Percentiles rank a stretch among this genome's conserved stretches.
Evolutionary conservation across 768 basidiomycete species (phyloP).

Genomic region (Mycena rebaudengoi): DNA sequence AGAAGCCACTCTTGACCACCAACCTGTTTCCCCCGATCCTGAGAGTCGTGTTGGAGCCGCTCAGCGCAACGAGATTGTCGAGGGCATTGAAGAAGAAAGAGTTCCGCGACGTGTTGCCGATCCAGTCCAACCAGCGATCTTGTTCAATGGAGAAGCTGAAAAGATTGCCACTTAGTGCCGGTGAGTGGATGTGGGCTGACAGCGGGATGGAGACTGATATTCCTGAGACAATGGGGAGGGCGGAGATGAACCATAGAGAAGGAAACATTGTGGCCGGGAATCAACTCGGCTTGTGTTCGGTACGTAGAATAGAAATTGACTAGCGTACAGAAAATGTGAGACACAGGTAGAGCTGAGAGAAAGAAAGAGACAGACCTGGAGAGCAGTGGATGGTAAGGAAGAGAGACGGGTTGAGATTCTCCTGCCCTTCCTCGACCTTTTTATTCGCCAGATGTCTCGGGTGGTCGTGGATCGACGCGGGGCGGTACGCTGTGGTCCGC

Average conservation of each 20-base stretch:
- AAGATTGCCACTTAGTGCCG: slow-evolving; percentile 52
- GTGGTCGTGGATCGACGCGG: no score
- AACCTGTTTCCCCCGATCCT: no score
- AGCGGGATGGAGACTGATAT: slow-evolving; percentile 52
- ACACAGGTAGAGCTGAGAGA: neutral
- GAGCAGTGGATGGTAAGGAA: no score
- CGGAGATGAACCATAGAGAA: slow-evolving; percentile 2
- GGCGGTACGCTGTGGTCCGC: no score
- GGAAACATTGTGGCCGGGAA: neutral
- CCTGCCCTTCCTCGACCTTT: no score
- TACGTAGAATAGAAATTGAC: no score
- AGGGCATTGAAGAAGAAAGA: slow-evolving; percentile 69
- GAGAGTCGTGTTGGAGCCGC: slow-evolving; percentile 62
- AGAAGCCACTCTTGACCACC: no score
- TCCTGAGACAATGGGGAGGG: slow-evolving; percentile 18
- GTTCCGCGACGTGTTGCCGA: slow-evolving; percentile 60
- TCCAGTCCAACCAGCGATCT: slow-evolving; percentile 77
- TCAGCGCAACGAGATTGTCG: slow-evolving; percentile 60
- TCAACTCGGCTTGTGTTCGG: no score
- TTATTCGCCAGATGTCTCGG: no score
- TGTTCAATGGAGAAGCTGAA: slow-evolving; percentile 76
- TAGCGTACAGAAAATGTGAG: neutral
- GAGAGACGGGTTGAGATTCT: no score
- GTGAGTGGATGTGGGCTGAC: slow-evolving; percentile 43
- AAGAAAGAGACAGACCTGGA: no score